These are phyloP conservation scores for Melastoma malabathricum DNA, from an alignment of 345 rosid genomes.

Conservation along the genomic window DNA sequence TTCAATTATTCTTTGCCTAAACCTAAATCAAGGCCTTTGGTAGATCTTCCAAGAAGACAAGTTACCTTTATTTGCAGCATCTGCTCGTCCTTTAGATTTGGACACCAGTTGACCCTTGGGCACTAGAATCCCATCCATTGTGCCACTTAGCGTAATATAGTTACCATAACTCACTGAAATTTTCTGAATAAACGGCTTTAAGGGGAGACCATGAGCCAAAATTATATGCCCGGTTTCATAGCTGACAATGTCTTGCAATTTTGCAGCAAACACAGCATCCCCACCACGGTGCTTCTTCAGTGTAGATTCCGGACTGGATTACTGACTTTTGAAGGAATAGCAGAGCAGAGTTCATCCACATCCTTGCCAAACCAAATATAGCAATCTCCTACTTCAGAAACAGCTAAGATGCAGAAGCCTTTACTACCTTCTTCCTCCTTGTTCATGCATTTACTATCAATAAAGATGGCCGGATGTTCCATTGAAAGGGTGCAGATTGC, in stretches of 20 bases:
- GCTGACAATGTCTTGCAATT: constrained; percentile 51
- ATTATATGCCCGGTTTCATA: constrained; percentile 42
- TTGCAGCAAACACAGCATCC: constrained; percentile 63
- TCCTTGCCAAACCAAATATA: constrained; percentile 71
- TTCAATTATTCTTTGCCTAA: too few species aligned
- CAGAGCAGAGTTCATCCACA: constrained; percentile 41
- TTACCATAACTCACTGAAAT: constrained; percentile 47
- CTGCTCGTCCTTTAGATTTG: constrained; percentile 40
- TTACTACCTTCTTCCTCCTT: constrained; percentile 23
- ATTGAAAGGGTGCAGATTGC: constrained; percentile 86
- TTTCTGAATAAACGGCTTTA: constrained; percentile 82
- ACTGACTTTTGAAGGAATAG: constrained; percentile 58
- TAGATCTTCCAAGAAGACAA: too few species aligned
- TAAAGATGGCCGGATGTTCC: constrained; percentile 83
- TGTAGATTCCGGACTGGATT: constrained; percentile 29
- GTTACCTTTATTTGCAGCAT: constrained; percentile 44
- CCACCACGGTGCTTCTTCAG: constrained; percentile 30
- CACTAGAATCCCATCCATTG: constrained; percentile 65
- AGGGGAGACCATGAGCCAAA: constrained; percentile 62
- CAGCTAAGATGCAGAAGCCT: constrained; percentile 52
- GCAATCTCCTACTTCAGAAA: constrained; percentile 79
- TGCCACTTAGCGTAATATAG: constrained; percentile 42
- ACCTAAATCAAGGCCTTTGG: too few species aligned
- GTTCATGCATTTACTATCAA: constrained; percentile 48
- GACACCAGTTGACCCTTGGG: constrained; percentile 37